A percentile compares a stretch with the other conserved stretches of the same genome.
Evolutionary conservation across 2,329 filamentous ascomycete genomes (phyloP).

Genomic region (Colletotrichum noveboracense): DNA sequence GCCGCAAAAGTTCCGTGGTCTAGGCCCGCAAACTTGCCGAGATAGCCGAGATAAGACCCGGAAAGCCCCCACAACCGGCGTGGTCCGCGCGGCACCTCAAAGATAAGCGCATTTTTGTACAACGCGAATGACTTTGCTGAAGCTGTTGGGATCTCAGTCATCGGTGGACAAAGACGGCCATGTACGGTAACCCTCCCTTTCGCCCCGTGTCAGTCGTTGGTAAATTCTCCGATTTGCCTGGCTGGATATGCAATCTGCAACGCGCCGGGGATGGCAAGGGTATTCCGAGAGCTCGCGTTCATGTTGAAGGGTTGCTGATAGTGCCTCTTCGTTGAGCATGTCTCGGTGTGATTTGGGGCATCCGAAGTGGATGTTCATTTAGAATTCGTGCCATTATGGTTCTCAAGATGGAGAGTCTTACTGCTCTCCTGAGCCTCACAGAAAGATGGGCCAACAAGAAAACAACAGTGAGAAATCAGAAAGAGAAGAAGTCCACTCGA

Average conservation of each 20-base stretch:
- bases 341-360: rapidly evolving
- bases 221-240: not conserved
- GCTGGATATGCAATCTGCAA: not conserved
- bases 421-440: not conserved
- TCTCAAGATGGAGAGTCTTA: rapidly evolving
- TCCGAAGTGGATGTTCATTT: rapidly evolving
- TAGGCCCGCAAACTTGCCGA: not conserved
- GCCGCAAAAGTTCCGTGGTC: not conserved
- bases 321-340: not conserved
- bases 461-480: not conserved
- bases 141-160: not conserved
- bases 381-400: not conserved
- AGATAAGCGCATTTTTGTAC: not conserved
- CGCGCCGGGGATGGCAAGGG: not conserved
- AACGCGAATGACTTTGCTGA: not conserved
- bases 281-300: not conserved
- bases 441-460: not conserved
- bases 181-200: not conserved
- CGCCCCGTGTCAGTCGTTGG: not conserved
- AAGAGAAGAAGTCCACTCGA: not conserved
- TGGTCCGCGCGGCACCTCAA: not conserved
- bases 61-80: not conserved
- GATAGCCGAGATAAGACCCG: not conserved
- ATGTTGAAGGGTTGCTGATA: not conserved
- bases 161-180: not conserved